Conservation (phyloP, 2,329 filamentous ascomycete genomes). For the Aspergillus spinulosporus region DNA sequence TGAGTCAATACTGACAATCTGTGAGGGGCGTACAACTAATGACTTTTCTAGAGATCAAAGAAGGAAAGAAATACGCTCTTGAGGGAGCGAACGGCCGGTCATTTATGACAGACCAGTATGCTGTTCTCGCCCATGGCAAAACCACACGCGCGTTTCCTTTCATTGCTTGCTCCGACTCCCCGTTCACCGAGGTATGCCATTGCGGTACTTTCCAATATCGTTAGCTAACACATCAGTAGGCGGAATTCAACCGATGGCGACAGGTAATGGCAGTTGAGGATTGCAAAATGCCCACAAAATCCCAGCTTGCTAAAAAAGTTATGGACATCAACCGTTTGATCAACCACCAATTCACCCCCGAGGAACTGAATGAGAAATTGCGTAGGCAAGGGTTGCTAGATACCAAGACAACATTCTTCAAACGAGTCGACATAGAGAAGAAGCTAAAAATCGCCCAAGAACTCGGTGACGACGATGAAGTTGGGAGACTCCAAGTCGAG, state of each 20-base stretch:
- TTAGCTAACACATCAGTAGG: slow-evolving; percentile 44
- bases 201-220: not conserved
- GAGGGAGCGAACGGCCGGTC: slow-evolving; percentile 70
- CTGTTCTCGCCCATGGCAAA: slow-evolving; percentile 77
- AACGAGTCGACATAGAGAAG: slow-evolving; percentile 67
- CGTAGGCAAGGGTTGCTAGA: slow-evolving; percentile 68
- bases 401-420: slow-evolving; percentile 64
- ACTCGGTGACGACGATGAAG: slow-evolving; percentile 61
- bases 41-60: slow-evolving; percentile 63
- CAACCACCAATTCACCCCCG: slow-evolving; percentile 77
- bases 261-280: slow-evolving; percentile 71
- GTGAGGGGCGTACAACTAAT: not conserved
- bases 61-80: slow-evolving; percentile 80
- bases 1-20: slow-evolving; percentile 38
- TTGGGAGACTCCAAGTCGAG: slow-evolving; percentile 51
- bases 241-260: slow-evolving; percentile 79
- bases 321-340: slow-evolving; percentile 78
- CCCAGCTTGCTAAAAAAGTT: slow-evolving; percentile 68
- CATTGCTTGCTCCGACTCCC: slow-evolving; percentile 80
- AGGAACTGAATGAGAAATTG: slow-evolving; percentile 78
- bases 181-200: slow-evolving; percentile 72
- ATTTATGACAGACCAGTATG: slow-evolving; percentile 84
- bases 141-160: slow-evolving; percentile 84
- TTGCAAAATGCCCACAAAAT: slow-evolving; percentile 71
- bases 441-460: slow-evolving; percentile 67